Evolutionary conservation across 2,329 filamentous ascomycete genomes (phyloP).

Genomic region (Cryphonectria japonica): DNA sequence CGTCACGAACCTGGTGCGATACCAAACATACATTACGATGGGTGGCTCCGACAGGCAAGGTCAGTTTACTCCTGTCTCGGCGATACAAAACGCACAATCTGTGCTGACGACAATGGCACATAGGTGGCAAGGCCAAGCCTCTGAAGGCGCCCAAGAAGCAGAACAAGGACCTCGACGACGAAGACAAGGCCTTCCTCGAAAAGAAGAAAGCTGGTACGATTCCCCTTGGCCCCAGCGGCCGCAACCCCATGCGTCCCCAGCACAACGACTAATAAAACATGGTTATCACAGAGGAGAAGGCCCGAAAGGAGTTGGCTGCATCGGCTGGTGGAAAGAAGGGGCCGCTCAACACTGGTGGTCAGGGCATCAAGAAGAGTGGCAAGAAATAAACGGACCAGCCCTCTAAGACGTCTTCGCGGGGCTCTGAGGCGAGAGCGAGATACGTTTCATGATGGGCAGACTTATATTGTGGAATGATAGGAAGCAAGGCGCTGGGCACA

Average conservation of each 20-base stretch:
- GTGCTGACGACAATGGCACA: constrained; percentile 21
- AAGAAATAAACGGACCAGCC: constrained; percentile 72
- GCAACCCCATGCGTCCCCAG: constrained; percentile 15
- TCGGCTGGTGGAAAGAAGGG: constrained; percentile 90
- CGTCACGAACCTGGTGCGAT: neutral
- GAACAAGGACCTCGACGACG: constrained; percentile 81
- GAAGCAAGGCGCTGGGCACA: constrained; percentile 31
- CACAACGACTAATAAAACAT: constrained; percentile 31
- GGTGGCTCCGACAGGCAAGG: constrained; percentile 71
- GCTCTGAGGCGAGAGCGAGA: constrained; percentile 6
- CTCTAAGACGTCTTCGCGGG: neutral
- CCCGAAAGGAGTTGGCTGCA: constrained; percentile 79
- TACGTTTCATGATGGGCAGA: constrained; percentile 23
- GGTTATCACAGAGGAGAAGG: constrained; percentile 70
- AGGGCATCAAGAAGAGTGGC: constrained; percentile 97
- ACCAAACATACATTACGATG: constrained; percentile 49
- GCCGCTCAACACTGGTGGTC: constrained; percentile 78
- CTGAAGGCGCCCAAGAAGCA: constrained; percentile 89
- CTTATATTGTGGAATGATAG: constrained; percentile 6
- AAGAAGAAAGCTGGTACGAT: constrained; percentile 81
- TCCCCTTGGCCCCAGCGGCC: no score
- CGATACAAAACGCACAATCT: neutral
- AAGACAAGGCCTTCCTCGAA: constrained; percentile 79
- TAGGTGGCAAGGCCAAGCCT: constrained; percentile 82
- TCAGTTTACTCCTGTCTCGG: constrained; percentile 37